Evolutionary conservation across 2,329 filamentous ascomycete species (phyloP).

Genomic region (Colletotrichum siamense): DNA sequence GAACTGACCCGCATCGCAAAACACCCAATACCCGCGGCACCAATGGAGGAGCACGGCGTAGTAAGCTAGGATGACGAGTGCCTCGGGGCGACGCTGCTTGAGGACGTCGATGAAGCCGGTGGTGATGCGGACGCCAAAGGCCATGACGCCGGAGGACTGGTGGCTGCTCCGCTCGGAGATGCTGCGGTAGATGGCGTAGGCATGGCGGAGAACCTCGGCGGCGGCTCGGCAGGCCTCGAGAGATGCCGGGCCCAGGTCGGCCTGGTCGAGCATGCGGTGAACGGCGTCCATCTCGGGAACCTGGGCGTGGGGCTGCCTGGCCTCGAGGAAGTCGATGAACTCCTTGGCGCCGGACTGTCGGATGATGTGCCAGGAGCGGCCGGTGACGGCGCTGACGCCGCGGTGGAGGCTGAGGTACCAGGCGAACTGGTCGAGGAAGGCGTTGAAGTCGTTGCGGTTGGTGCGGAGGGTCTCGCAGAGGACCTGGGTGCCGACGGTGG

Average conservation of each 20-base stretch:
- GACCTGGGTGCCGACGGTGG: conserved; percentile 26
- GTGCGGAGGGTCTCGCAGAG: conserved; percentile 22
- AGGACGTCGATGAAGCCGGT: conserved; percentile 39
- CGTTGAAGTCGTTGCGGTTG: conserved; percentile 43
- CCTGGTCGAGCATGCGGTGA: conserved; percentile 8
- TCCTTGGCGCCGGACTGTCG: conserved; percentile 37
- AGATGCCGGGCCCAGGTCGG: conserved; percentile 27
- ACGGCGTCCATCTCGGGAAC: conserved; percentile 33
- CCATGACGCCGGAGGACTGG: conserved; percentile 33
- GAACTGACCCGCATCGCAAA: conserved; percentile 34
- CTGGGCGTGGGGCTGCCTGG: conserved; percentile 25
- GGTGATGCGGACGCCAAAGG: conserved; percentile 36
- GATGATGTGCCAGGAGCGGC: conserved; percentile 38
- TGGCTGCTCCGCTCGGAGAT: conserved; percentile 27
- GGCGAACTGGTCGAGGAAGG: conserved; percentile 44
- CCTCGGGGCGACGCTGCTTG: conserved; percentile 41
- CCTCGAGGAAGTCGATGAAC: conserved; percentile 26
- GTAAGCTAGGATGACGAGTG: conserved; percentile 53
- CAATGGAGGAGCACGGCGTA: conserved; percentile 54
- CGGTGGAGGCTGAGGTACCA: conserved; percentile 48
- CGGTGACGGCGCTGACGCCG: conserved; percentile 44
- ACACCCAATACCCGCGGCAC: conserved; percentile 41
- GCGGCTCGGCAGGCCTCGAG: conserved; percentile 34
- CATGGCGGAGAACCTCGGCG: conserved; percentile 34
- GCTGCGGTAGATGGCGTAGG: conserved; percentile 35